Evolutionary conservation across 2,329 filamentous ascomycete species (phyloP).

Genomic region (Botrytis fragariae): DNA sequence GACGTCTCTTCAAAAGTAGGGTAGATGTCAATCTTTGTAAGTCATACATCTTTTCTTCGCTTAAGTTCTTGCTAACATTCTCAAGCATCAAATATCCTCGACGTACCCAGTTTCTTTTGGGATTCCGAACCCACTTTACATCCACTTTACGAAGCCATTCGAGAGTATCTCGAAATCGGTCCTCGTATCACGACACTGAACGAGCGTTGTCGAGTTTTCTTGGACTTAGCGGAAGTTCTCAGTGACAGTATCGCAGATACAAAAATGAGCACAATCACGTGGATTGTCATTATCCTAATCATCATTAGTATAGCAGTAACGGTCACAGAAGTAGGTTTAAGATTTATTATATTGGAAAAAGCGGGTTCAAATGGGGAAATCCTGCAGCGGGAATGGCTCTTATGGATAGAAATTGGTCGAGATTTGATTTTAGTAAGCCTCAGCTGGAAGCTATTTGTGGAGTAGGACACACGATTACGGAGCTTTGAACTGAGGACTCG

Average conservation of each 20-base stretch:
- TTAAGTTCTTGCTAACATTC: conserved; percentile 26
- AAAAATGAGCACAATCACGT: conserved; percentile 95
- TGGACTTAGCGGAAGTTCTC: conserved; percentile 92
- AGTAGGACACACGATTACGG: conserved; percentile 30
- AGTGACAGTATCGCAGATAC: conserved; percentile 88
- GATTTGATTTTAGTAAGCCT: conserved; percentile 30
- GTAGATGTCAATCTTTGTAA: conserved; percentile 97
- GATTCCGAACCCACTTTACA: conserved; percentile 93
- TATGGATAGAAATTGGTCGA: conserved; percentile 32
- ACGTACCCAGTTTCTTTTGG: conserved; percentile 98
- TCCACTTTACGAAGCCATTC: conserved; percentile 88
- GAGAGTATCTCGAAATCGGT: conserved; percentile 97
- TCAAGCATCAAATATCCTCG: conserved; percentile 87
- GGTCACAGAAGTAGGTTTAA: conserved; percentile 79
- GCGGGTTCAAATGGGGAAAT: conserved; percentile 24
- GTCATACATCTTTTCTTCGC: conserved; percentile 39
- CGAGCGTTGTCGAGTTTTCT: conserved; percentile 92
- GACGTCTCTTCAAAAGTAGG: conserved; percentile 84
- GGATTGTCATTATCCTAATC: conserved; percentile 97
- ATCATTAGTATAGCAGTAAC: conserved; percentile 88
- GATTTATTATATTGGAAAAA: conserved; percentile 70
- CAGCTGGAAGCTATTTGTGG: conserved; percentile 38
- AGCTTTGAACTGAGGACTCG: conserved; percentile 17
- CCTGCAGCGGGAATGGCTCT: not conserved
- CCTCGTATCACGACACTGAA: conserved; percentile 95